Conservation (phyloP, 768 basidiomycete species). For the Ramaria sp. region DNA sequence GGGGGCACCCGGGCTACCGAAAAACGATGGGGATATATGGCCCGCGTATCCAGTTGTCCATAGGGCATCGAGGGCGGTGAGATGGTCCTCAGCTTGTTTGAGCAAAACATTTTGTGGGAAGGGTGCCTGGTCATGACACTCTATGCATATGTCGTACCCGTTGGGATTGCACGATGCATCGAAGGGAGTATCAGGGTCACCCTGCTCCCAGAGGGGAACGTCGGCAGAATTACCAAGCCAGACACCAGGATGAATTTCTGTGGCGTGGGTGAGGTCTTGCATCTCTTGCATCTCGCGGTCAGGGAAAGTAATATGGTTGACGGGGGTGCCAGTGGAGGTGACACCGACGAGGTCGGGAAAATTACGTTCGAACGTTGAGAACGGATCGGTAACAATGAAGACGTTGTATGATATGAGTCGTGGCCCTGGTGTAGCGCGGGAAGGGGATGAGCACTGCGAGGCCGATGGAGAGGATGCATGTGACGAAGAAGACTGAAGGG, state of each 20-base stretch:
- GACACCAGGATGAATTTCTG: conserved; percentile 52
- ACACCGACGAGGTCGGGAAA: conserved; percentile 23
- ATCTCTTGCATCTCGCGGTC: conserved; percentile 84
- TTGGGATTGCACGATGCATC: conserved; percentile 27
- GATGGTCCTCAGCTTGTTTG: conserved; percentile 66
- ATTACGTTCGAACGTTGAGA: conserved; percentile 21
- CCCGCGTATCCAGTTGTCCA: conserved; percentile 40
- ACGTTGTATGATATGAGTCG: conserved; percentile 55
- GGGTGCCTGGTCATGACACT: conserved; percentile 74
- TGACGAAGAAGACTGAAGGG: background rate
- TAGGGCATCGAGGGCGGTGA: conserved; percentile 50
- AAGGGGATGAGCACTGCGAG: background rate
- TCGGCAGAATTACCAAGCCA: conserved; percentile 27
- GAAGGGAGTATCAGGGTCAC: conserved; percentile 20
- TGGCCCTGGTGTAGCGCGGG: background rate
- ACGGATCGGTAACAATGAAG: conserved; percentile 48
- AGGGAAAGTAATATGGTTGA: conserved; percentile 53
- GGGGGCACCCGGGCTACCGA: conserved; percentile 23
- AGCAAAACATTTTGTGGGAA: conserved; percentile 61
- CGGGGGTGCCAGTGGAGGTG: conserved; percentile 17
- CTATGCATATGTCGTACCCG: conserved; percentile 80
- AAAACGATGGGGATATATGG: conserved; percentile 15
- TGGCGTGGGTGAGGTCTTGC: conserved; percentile 75
- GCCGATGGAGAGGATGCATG: background rate
- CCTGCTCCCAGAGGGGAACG: conserved; percentile 17